These are phyloP conservation scores for Chlamydomonas reinhardtii DNA, from an alignment of 163 green algal species.

Conservation along the genomic window DNA sequence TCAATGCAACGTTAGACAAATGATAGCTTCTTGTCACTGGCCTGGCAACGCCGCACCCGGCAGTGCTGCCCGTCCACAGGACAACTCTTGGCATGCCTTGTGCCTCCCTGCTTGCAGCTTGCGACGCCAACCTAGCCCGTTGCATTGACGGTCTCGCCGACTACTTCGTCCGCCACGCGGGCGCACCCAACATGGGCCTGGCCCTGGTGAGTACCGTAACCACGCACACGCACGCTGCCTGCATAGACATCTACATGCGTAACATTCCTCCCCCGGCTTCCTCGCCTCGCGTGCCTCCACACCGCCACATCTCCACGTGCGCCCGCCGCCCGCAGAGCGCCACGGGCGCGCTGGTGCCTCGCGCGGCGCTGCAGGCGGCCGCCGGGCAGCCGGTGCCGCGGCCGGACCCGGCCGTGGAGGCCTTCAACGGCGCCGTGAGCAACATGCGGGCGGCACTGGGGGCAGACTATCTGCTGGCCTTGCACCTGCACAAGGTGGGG, in stretches of 20 bases:
- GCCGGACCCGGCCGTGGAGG: constrained; percentile 6
- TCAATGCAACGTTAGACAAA: no score
- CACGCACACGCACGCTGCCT: no score
- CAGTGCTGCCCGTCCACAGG: no score
- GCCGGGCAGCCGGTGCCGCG: not conserved
- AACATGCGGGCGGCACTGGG: constrained; percentile 1
- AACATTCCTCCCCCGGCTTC: no score
- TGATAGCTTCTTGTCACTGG: no score
- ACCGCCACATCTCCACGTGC: no score
- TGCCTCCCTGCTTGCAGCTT: not conserved
- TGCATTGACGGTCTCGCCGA: constrained; percentile 5
- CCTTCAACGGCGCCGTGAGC: constrained; percentile 20
- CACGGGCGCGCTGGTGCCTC: not conserved
- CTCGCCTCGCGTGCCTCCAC: no score
- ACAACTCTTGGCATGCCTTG: no score
- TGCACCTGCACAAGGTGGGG: constrained; percentile 46
- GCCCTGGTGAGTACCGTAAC: not conserved
- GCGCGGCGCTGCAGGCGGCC: not conserved
- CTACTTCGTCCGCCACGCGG: constrained; percentile 1
- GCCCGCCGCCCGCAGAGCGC: not conserved
- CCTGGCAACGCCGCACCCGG: no score
- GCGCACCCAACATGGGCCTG: not conserved
- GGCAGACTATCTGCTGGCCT: constrained; percentile 4
- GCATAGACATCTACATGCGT: no score
- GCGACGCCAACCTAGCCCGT: not conserved